Evolutionary conservation across 768 basidiomycete species (phyloP).

Genomic region (Phanerodontia chrysosporium): DNA sequence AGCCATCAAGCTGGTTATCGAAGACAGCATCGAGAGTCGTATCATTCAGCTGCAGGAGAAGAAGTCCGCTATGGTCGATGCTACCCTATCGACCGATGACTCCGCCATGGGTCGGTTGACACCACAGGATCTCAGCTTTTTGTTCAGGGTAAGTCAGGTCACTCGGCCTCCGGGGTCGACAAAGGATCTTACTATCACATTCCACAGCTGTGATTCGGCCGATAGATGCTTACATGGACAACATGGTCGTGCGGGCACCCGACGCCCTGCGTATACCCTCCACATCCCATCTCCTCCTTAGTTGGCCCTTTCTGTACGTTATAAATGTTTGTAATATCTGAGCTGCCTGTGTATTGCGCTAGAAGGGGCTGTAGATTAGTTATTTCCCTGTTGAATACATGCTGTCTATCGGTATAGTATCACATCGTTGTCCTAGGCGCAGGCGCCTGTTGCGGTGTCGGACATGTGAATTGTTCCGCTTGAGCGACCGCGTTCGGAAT

Average conservation of each 20-base stretch:
- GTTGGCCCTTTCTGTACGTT: no score
- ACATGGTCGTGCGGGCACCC: no score
- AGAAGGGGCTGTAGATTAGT: no score
- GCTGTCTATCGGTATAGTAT: no score
- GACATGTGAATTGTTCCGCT: not conserved
- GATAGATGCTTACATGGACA: no score
- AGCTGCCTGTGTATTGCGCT: no score
- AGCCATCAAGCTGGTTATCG: slow-evolving; percentile 90
- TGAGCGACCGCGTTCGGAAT: not conserved
- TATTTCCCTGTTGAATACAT: no score
- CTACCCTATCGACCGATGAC: slow-evolving; percentile 78
- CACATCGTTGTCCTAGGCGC: no score
- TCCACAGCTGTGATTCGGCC: not conserved
- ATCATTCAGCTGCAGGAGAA: slow-evolving; percentile 98
- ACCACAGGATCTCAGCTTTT: slow-evolving; percentile 60
- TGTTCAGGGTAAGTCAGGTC: slow-evolving; percentile 40
- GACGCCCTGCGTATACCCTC: no score
- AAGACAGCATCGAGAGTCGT: slow-evolving; percentile 94
- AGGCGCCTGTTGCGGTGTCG: no score
- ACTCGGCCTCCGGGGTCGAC: not conserved
- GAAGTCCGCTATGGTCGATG: slow-evolving; percentile 93
- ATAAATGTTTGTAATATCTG: no score
- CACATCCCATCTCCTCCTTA: no score
- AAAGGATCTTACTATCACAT: not conserved
- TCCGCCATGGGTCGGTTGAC: slow-evolving; percentile 93